These are phyloP conservation scores for Stagonosporopsis cucurbitacearum DNA, from an alignment of 2,329 filamentous ascomycete genomes.

Conservation along the genomic window DNA sequence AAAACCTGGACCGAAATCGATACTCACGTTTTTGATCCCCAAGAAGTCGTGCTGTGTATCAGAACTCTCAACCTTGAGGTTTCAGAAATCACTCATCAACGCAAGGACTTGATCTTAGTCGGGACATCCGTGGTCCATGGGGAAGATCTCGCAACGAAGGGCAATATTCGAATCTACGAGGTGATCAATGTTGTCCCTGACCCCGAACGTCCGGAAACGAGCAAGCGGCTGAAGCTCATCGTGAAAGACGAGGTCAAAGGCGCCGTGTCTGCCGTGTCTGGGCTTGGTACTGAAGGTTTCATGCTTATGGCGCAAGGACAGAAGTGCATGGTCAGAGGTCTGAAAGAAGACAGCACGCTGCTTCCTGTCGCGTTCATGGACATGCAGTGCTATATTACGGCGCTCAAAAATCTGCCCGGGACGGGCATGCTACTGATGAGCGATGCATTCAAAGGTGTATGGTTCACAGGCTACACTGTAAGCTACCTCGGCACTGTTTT, in stretches of 20 bases:
- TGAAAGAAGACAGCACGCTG: constrained; percentile 93
- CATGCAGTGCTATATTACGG: constrained; percentile 90
- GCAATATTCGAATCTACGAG: constrained; percentile 88
- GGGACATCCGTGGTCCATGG: constrained; percentile 87
- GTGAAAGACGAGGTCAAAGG: constrained; percentile 92
- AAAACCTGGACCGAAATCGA: constrained; percentile 81
- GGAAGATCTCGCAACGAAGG: constrained; percentile 86
- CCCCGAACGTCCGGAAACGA: constrained; percentile 82
- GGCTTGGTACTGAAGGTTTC: constrained; percentile 85
- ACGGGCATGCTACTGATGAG: constrained; percentile 88
- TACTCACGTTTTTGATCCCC: constrained; percentile 72
- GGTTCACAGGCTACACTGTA: constrained; percentile 91
- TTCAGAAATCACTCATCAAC: constrained; percentile 88
- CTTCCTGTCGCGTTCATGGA: constrained; percentile 97
- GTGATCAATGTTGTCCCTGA: constrained; percentile 91
- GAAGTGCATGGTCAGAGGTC: constrained; percentile 94
- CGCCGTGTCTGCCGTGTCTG: constrained; percentile 84
- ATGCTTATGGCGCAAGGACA: constrained; percentile 92
- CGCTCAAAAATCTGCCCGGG: constrained; percentile 80
- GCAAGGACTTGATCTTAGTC: constrained; percentile 79
- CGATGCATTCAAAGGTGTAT: constrained; percentile 90
- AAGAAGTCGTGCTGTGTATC: constrained; percentile 80
- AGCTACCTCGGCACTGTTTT: constrained; percentile 21
- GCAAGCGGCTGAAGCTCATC: constrained; percentile 82
- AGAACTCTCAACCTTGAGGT: constrained; percentile 85